Base-by-base conservation (phyloP, 805 yeast genomes). In the Candida lessepsii region DNA sequence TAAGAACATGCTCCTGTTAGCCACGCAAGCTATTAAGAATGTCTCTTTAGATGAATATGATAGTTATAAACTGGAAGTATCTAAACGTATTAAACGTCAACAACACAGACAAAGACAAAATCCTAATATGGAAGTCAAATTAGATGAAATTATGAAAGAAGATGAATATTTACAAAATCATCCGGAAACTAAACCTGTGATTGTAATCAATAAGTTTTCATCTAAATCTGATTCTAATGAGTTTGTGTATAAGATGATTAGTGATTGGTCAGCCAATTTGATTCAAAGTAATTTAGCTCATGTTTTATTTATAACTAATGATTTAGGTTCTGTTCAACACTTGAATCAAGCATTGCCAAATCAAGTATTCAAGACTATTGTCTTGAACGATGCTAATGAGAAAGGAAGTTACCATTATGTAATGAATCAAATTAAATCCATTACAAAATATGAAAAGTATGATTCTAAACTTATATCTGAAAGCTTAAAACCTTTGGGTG, bases 221-320 rank as follows among this genome's bases (percentile, higher is more conserved):
- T 74, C 77, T 34, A 80, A 74, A 49, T 18, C 40, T 7, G 65
- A 71, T 3, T 40, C 42, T 2, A 78, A 84, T 51, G 76, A 81
- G 4, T 83, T 85, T 50, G 70, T 86, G 14, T 86, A 83, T 56
- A 76, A 78, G 46, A 82, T 80, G 49, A 52, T 93, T 9, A 85
- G 96, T 0, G 95, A 86, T 33, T 93, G 97, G 97, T 86, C 95
- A 0, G 81, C 93, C 0, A 71, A 75, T 52, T 65, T 93, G 45
- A 77, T 89, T 25, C 80, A 80, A 41, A 73, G 81, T 67, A 87
- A 89, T 56, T 57, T 82, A 36, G 98, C 98, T 0, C 96, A 89
- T 64, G 98, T 93, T 5, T 76, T 93, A 1, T 81, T 86, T 54
- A 72, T 91, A 33, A 87, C 97, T 0, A 86, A 85, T 51, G 96